These are phyloP conservation scores for Coniosporium apollinis DNA, from an alignment of 495 filamentous ascomycete genomes.

Conservation along the genomic window DNA sequence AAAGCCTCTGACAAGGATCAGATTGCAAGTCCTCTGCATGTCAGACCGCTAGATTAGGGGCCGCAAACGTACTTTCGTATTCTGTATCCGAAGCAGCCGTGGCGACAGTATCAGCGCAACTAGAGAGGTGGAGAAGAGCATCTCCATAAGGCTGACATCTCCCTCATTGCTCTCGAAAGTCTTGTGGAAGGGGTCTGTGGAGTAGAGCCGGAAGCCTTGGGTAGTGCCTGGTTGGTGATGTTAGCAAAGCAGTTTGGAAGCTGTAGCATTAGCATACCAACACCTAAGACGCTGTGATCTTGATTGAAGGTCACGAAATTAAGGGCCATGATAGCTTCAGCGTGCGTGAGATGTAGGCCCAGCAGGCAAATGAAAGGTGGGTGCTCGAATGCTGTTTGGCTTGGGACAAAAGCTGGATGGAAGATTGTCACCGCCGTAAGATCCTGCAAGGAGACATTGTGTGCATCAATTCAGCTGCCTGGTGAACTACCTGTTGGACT, in stretches of 20 bases:
- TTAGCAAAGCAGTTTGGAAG: background rate
- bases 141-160: slow-evolving; percentile 88
- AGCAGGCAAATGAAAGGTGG: too few relatives aligned
- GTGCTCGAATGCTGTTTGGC: too few relatives aligned
- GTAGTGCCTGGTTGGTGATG: slow-evolving; percentile 45
- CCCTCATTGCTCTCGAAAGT: slow-evolving; percentile 84
- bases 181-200: slow-evolving; percentile 86
- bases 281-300: slow-evolving; percentile 90
- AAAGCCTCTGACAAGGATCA: slow-evolving; percentile 46
- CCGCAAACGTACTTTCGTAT: slow-evolving; percentile 64
- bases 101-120: slow-evolving; percentile 86
- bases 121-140: slow-evolving; percentile 98
- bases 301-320: slow-evolving; percentile 99
- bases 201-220: slow-evolving; percentile 87
- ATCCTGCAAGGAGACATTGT: too few relatives aligned
- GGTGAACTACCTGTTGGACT: too few relatives aligned
- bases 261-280: slow-evolving; percentile 39
- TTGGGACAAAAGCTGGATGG: too few relatives aligned
- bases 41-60: background rate
- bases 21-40: background rate
- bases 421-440: too few relatives aligned
- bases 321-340: slow-evolving; percentile 56
- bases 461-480: too few relatives aligned
- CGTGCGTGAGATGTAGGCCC: too few relatives aligned
- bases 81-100: slow-evolving; percentile 78